A percentile compares a stretch with the other conserved stretches of the same genome.
Evolutionary conservation across 495 filamentous ascomycete species (phyloP).

Genomic region (Penicillium desertorum): DNA sequence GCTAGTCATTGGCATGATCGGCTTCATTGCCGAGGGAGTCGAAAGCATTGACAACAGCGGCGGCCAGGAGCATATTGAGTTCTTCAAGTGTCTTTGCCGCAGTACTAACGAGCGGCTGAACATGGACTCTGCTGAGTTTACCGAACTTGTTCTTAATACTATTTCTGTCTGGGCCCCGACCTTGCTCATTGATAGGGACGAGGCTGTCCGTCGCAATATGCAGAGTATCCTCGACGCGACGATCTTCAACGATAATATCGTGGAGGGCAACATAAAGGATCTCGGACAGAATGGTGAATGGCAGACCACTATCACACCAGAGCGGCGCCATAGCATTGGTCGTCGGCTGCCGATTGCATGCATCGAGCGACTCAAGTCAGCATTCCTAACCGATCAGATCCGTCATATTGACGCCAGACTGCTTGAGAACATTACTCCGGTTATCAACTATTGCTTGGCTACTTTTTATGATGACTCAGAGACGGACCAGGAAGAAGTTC

Average conservation of each 20-base stretch:
- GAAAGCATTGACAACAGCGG: conserved; percentile 56
- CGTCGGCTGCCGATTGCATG: conserved; percentile 38
- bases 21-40: conserved; percentile 54
- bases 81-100: conserved; percentile 51
- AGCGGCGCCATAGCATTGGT: conserved; percentile 29
- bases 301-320: conserved; percentile 1
- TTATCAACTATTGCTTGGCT: conserved; percentile 44
- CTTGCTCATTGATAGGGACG: conserved; percentile 63
- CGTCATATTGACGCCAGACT: conserved; percentile 37
- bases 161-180: conserved; percentile 67
- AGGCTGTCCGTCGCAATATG: conserved; percentile 51
- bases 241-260: conserved; percentile 45
- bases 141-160: conserved; percentile 48
- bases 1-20: conserved; percentile 46
- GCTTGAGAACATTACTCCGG: conserved; percentile 38
- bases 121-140: conserved; percentile 38
- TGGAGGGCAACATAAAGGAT: background rate
- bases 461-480: conserved; percentile 41
- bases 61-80: conserved; percentile 58
- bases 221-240: conserved; percentile 57
- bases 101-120: conserved; percentile 42
- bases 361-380: conserved; percentile 34
- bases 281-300: conserved; percentile 21
- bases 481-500: conserved; percentile 37
- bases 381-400: conserved; percentile 28